phyloP scores from a whole-genome alignment of 2,329 filamentous ascomycete species.

The Canariomyces notabilis region DNA sequence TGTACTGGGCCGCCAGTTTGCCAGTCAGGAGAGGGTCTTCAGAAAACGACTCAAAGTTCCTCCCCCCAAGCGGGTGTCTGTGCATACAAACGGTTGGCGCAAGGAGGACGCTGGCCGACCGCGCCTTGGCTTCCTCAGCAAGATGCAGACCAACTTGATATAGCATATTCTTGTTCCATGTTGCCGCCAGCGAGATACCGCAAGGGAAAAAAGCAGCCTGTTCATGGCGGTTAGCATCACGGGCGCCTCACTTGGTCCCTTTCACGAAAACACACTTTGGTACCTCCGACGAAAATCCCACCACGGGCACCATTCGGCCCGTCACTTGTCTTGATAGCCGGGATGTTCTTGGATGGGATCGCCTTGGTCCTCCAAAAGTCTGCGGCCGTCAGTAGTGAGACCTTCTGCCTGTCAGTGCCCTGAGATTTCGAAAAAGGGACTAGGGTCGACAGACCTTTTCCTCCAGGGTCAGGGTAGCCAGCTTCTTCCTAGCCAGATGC shows the following conservation, averaged over 20 bases:
- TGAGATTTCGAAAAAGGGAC: neutral
- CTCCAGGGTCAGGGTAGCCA: slow-evolving; percentile 48
- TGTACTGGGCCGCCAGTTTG: slow-evolving; percentile 65
- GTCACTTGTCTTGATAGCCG: slow-evolving; percentile 62
- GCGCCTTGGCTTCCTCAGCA: slow-evolving; percentile 65
- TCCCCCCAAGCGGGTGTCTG: slow-evolving; percentile 73
- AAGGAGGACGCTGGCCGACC: slow-evolving; percentile 68
- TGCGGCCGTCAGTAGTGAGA: slow-evolving; percentile 55
- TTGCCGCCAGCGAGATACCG: slow-evolving; percentile 71
- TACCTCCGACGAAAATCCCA: slow-evolving; percentile 63
- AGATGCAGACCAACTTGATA: slow-evolving; percentile 65
- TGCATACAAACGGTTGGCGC: slow-evolving; percentile 80
- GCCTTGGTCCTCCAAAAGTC: slow-evolving; percentile 68
- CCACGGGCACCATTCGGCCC: slow-evolving; percentile 67
- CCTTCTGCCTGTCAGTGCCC: slow-evolving; percentile 33
- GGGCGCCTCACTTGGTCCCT: neutral
- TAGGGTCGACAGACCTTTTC: slow-evolving; percentile 45
- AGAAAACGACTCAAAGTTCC: slow-evolving; percentile 83
- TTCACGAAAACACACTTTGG: slow-evolving; percentile 41
- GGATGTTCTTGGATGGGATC: slow-evolving; percentile 58
- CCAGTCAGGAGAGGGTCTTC: slow-evolving; percentile 77
- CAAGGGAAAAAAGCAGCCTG: slow-evolving; percentile 75
- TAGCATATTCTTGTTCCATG: slow-evolving; percentile 70
- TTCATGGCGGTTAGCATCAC: slow-evolving; percentile 8
- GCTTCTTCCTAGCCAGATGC: slow-evolving; percentile 42